Evolutionary conservation across 2,329 filamentous ascomycete species (phyloP), one percentile per base, ranked within the genome.

Genomic region (Huntiella decipiens): DNA sequence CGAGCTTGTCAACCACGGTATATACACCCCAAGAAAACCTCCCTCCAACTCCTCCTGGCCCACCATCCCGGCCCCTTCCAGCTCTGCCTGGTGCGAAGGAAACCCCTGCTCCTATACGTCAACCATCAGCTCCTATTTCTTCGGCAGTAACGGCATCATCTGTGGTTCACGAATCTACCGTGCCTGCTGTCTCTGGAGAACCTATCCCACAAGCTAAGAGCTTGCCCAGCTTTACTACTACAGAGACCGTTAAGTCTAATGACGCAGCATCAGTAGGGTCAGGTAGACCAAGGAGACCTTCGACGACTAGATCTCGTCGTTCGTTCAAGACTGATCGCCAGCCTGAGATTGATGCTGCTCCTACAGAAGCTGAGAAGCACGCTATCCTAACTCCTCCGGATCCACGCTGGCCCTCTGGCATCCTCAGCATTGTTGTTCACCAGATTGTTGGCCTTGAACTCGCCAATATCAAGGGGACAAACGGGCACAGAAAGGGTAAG

Each of bases 371-470:
- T 40, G 85, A 94, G 56, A 83, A 94, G 57, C 85, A 84, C 2
- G 84, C 93, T 2, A 74, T 82, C 38, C 81, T 85, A 57, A 96
- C 87, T 0, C 91, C 91, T 4, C 88, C 88, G 0, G 88, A 96
- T 58, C 88, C 88, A n/a, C 70, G 94, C 5, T 96, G 86, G 85
- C 91, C 88, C 1, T 92, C 82, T 54, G 91, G 91, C 48, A 69
- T 98, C 15, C 77, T 88, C 57, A 86, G 80, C 54, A 63, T 96
- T 34, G 71, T 96, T 38, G 71, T 96, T 19, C 88, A 96, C 57
- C 88, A 96, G 60, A 93, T 96, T 53, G 87, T 95, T 53, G 93
- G 91, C 51, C 71, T 98, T 6, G 86, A 95, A 60, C 68, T 95
- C n/a, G 78, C 82, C 50, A 88, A 95, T 53, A 74, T 93, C 59